These are phyloP conservation scores for Aspergillus pseudotamarii DNA, from an alignment of 2,329 filamentous ascomycete genomes.

Conservation along the genomic window DNA sequence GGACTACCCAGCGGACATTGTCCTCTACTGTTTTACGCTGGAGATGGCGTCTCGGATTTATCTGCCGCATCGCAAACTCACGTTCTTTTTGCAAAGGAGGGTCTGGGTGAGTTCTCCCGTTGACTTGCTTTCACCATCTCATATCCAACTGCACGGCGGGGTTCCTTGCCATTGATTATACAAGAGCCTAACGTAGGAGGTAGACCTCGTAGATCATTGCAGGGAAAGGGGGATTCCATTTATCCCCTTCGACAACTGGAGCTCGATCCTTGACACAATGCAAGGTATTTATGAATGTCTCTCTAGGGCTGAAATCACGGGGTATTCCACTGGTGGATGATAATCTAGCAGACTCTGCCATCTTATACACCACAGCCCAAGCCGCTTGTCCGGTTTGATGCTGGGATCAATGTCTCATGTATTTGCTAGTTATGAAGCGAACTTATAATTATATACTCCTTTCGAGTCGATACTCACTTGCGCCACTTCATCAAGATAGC, in stretches of 20 bases:
- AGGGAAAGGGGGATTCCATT: slow-evolving; percentile 81
- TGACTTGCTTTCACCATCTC: not conserved
- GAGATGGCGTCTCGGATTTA: slow-evolving; percentile 88
- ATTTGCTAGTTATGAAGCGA: too few species aligned
- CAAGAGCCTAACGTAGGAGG: slow-evolving; percentile 11
- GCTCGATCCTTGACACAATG: slow-evolving; percentile 71
- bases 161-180: not conserved
- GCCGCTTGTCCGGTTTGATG: too few species aligned
- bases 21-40: slow-evolving; percentile 88
- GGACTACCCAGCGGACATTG: slow-evolving; percentile 66
- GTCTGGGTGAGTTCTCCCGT: slow-evolving; percentile 62
- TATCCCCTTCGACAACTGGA: slow-evolving; percentile 83
- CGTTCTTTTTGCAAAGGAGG: slow-evolving; percentile 88
- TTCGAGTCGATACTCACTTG: too few species aligned
- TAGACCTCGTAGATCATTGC: slow-evolving; percentile 87
- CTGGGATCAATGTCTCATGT: too few species aligned
- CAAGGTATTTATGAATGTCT: slow-evolving; percentile 62
- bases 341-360: not conserved
- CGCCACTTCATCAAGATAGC: too few species aligned
- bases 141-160: not conserved
- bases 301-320: not conserved
- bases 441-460: too few species aligned
- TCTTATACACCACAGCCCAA: too few species aligned
- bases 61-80: slow-evolving; percentile 91
- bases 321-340: not conserved